A percentile compares a stretch with the other conserved stretches of the same genome.
phyloP scores from a whole-genome alignment of 106 monocot species.

The Dioscorea alata region DNA sequence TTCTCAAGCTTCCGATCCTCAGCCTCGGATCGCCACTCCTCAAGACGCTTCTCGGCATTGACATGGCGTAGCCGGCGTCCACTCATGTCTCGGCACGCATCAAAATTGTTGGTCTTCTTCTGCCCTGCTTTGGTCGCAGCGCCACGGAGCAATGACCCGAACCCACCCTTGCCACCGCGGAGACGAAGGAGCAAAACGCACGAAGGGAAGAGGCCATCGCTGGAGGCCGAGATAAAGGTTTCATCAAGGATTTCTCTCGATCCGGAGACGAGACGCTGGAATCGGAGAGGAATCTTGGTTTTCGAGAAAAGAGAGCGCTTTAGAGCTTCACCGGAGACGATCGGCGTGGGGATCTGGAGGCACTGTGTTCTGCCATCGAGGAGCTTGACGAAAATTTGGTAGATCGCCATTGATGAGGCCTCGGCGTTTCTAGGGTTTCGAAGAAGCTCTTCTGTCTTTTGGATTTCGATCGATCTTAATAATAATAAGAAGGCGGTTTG shows the following conservation, averaged over 20 bases:
- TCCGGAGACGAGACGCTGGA: conserved; percentile 64
- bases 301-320: conserved; percentile 17
- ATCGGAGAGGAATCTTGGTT: conserved; percentile 34
- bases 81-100: conserved; percentile 97
- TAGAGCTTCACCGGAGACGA: conserved; percentile 51
- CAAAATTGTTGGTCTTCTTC: conserved; percentile 99
- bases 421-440: not conserved
- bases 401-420: conserved; percentile 48
- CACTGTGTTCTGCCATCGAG: conserved; percentile 68
- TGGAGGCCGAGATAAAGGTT: conserved; percentile 36
- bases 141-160: conserved; percentile 90
- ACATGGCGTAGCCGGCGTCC: conserved; percentile 89
- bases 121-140: conserved; percentile 97
- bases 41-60: conserved; percentile 87
- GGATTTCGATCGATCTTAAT: too few species aligned
- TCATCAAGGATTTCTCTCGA: conserved; percentile 31
- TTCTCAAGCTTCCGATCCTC: conserved; percentile 75
- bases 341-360: conserved; percentile 59
- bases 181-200: conserved; percentile 66
- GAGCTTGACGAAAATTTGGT: conserved; percentile 67
- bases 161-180: conserved; percentile 92
- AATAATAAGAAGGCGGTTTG: too few species aligned
- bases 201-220: conserved; percentile 55
- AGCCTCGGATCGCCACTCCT: conserved; percentile 91
- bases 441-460: too few species aligned